Evolutionary conservation across 2,329 filamentous ascomycete species (phyloP).

Genomic region (Delphinella strobiligena): DNA sequence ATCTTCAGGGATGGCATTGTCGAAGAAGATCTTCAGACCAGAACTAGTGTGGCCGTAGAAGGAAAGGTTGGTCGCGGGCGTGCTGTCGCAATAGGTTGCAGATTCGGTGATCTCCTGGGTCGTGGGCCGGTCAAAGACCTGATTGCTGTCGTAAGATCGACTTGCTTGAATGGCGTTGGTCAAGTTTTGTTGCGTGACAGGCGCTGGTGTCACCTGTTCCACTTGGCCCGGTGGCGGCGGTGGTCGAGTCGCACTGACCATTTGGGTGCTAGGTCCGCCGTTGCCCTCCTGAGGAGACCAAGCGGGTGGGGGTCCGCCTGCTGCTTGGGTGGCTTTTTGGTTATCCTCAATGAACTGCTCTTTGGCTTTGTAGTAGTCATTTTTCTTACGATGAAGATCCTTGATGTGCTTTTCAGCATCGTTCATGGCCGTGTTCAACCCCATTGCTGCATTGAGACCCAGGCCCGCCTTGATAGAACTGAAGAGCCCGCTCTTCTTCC

Average conservation of each 20-base stretch:
- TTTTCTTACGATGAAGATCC: neutral
- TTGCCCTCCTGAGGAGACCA: constrained; percentile 9
- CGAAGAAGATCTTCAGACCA: constrained; percentile 62
- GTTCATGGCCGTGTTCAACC: neutral
- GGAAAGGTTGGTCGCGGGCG: constrained; percentile 58
- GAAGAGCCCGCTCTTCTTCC: constrained; percentile 48
- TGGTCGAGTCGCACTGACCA: too few relatives aligned
- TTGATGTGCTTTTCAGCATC: constrained; percentile 10
- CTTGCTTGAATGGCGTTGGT: constrained; percentile 68
- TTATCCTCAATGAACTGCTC: neutral
- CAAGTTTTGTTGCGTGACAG: constrained; percentile 54
- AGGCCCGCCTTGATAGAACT: neutral
- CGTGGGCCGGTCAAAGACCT: constrained; percentile 60
- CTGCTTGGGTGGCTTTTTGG: neutral
- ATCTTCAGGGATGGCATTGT: constrained; percentile 42
- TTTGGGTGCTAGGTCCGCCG: too few relatives aligned
- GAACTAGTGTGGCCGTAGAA: constrained; percentile 59
- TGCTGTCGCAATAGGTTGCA: constrained; percentile 76
- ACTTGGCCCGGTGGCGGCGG: constrained; percentile 10
- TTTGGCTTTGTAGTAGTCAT: neutral
- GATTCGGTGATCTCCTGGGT: constrained; percentile 63
- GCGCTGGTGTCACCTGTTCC: constrained; percentile 28
- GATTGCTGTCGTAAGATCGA: constrained; percentile 60
- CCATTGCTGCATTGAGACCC: neutral
- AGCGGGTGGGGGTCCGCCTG: neutral